phyloP scores from a whole-genome alignment of 164 flowering plant species.

The Protea cynaroides region DNA sequence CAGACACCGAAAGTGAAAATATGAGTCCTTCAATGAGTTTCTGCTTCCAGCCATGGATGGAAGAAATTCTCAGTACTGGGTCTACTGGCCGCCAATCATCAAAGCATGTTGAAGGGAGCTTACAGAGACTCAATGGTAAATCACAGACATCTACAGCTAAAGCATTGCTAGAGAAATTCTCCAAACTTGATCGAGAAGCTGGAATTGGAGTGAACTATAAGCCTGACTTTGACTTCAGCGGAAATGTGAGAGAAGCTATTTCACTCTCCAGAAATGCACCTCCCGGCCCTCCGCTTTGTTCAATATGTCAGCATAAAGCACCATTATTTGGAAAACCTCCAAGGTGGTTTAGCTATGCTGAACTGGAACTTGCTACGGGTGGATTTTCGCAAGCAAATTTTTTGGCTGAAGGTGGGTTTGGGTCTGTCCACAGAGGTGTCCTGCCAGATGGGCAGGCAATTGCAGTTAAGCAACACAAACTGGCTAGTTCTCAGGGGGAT shows the following conservation, averaged over 20 bases:
- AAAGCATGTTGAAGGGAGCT: conserved; percentile 21
- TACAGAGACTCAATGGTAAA: conserved; percentile 22
- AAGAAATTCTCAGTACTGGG: conserved; percentile 26
- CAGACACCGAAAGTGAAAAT: conserved; percentile 45
- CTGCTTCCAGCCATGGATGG: conserved; percentile 58
- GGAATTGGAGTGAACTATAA: conserved; percentile 32
- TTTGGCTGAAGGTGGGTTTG: conserved; percentile 98
- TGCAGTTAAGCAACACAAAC: conserved; percentile 91
- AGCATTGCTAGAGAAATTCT: conserved; percentile 38
- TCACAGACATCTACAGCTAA: conserved; percentile 29
- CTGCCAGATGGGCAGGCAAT: conserved; percentile 74
- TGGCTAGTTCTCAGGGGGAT: conserved; percentile 92
- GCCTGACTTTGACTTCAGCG: conserved; percentile 33
- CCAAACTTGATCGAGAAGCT: conserved; percentile 37
- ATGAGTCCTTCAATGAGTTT: conserved; percentile 38
- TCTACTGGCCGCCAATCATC: conserved; percentile 19
- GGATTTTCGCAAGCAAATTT: conserved; percentile 77
- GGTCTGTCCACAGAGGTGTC: conserved; percentile 82
- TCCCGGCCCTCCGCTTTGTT: conserved; percentile 75
- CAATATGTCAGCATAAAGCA: conserved; percentile 77
- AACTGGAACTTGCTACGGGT: conserved; percentile 75
- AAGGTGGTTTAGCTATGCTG: conserved; percentile 68
- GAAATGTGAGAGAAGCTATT: conserved; percentile 53
- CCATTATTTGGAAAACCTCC: conserved; percentile 89
- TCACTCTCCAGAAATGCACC: conserved; percentile 53